Percentiles rank a stretch among this genome's conserved stretches.
These are phyloP conservation scores for Rhynchosporium agropyri DNA, from an alignment of 2,329 filamentous ascomycete genomes.

Conservation along the genomic window DNA sequence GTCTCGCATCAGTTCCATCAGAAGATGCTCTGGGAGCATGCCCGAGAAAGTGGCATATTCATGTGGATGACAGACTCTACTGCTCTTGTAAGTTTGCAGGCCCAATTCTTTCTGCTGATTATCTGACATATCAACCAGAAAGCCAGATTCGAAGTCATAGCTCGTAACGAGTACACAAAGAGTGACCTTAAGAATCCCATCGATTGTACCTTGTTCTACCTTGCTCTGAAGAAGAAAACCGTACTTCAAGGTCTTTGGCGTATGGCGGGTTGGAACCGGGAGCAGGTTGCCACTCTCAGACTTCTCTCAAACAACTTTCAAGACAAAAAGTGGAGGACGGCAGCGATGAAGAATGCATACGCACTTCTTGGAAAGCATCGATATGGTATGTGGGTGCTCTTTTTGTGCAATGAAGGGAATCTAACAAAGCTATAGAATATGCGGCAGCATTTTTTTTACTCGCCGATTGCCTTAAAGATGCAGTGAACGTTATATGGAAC, in stretches of 20 bases:
- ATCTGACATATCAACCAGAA: conserved; percentile 50
- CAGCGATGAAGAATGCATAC: conserved; percentile 94
- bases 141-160: conserved; percentile 84
- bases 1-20: conserved; percentile 79
- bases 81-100: conserved; percentile 65
- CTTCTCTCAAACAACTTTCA: conserved; percentile 90
- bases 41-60: conserved; percentile 84
- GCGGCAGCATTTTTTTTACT: conserved; percentile 95
- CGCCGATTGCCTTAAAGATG: conserved; percentile 81
- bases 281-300: conserved; percentile 78
- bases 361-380: conserved; percentile 87
- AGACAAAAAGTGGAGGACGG: conserved; percentile 82
- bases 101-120: neutral
- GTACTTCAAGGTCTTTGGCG: conserved; percentile 92
- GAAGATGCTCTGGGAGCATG: conserved; percentile 81
- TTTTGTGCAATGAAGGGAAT: conserved; percentile 15
- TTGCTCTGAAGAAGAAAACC: conserved; percentile 87
- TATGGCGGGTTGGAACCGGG: conserved; percentile 86
- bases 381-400: conserved; percentile 61
- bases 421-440: conserved; percentile 63
- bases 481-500: conserved; percentile 81
- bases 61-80: conserved; percentile 87
- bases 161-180: conserved; percentile 90
- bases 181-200: conserved; percentile 86
- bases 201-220: conserved; percentile 87